Conservation (phyloP, 441 rosid genomes). For the Pelargonium australe region DNA sequence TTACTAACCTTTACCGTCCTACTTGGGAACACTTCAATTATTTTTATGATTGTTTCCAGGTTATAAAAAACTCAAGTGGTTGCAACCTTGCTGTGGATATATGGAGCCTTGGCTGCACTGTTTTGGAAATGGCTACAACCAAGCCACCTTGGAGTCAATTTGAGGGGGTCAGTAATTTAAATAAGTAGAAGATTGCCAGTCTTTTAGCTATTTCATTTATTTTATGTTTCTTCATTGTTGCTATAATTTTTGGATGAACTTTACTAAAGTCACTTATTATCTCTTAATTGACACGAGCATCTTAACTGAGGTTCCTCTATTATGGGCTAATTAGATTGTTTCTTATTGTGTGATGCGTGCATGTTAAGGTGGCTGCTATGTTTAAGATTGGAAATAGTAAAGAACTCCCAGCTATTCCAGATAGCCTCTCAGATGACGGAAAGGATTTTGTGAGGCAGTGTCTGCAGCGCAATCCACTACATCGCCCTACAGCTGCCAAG, state of each 20-base stretch:
- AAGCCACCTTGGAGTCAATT: constrained; percentile 81
- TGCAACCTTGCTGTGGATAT: constrained; percentile 73
- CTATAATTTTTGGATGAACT: background rate
- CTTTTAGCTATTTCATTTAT: background rate
- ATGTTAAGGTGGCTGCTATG: constrained; percentile 65
- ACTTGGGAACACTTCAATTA: background rate
- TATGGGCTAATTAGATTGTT: background rate
- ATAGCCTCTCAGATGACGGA: constrained; percentile 77
- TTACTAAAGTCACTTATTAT: constrained; percentile 3
- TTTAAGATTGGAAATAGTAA: constrained; percentile 98
- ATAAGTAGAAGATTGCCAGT: constrained; percentile 9
- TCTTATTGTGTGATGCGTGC: constrained; percentile 16
- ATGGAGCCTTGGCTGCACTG: constrained; percentile 91
- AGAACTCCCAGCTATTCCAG: constrained; percentile 93
- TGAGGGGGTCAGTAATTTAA: constrained; percentile 55
- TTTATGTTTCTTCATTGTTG: background rate
- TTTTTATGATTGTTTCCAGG: constrained; percentile 30
- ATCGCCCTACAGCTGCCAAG: constrained; percentile 72
- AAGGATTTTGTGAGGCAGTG: constrained; percentile 83
- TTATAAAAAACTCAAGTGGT: constrained; percentile 54
- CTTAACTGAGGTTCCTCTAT: background rate
- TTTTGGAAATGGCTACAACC: constrained; percentile 76
- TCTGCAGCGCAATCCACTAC: constrained; percentile 66
- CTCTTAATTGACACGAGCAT: background rate
- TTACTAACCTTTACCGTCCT: constrained; percentile 7